Base-by-base conservation (phyloP, 139 green algal species). In the Diplosphaera chodatii region DNA sequence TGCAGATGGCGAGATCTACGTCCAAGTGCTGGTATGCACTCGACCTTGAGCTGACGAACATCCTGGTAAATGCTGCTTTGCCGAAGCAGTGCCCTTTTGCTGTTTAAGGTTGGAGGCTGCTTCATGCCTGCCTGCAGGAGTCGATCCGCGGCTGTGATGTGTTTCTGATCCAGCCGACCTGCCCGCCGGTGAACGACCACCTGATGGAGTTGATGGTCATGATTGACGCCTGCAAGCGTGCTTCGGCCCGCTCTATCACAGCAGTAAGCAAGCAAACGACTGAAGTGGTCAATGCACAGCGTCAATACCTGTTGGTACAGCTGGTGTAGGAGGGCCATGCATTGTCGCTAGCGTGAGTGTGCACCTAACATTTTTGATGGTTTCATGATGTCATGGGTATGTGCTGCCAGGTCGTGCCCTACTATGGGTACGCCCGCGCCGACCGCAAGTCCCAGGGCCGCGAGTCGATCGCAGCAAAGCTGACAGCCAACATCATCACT, bases 1-100 rank as follows among this genome's bases (percentile, higher is more conserved):
- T 84, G 95, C 96, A n/a, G 96, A 99, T 69, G 95, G 95, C 1
- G 96, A 99, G 75, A 94, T 97, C 55, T 99, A 99, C 77, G 94
- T 98, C 30, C 91, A 97, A 77, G 76, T 98, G 2, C 83, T 96
- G 85, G 80, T 91, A 65, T 0, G 67, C 27, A 20, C 13, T 4
- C 28, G 32, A 16, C 37, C 37, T n/a, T n/a, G n/a, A n/a, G n/a
- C n/a, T n/a, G n/a, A n/a, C n/a, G n/a, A n/a, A n/a, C n/a, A n/a
- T n/a, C n/a, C n/a, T n/a, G n/a, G n/a, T n/a, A n/a, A n/a, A n/a
- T n/a, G n/a, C n/a, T n/a, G n/a, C n/a, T n/a, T n/a, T n/a, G n/a
- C n/a, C n/a, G n/a, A n/a, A n/a, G n/a, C n/a, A n/a, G n/a, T n/a
- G n/a, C n/a, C n/a, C n/a, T n/a, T n/a, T n/a, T n/a, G n/a, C n/a